Evolutionary conservation across 768 basidiomycete genomes (phyloP), one percentile per base, ranked within the genome.

Genomic region (Cubamyces sp.): DNA sequence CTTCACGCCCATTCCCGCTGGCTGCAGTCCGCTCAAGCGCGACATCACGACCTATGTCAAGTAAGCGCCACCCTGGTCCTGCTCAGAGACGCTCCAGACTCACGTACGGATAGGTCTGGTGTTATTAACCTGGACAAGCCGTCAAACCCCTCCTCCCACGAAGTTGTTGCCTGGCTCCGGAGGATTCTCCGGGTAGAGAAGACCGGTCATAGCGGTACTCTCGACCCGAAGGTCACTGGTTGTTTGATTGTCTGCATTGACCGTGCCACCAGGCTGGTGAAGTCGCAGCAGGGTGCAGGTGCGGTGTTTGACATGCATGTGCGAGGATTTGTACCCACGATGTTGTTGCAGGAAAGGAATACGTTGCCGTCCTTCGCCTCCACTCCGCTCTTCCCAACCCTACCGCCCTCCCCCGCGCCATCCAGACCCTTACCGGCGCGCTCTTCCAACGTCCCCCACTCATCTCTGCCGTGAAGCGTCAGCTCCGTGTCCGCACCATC

Each of bases 101-200:
- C 14, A 11, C 4, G 34, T 34, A n/a, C 18, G 3, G 6, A n/a
- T 66, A 96, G 94, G 81, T 94, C 96, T 68, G 97, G 97, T 68
- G 93, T 98, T 55, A 99, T 99, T 75, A 99, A 99, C 79, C 83
- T 99, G 67, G 97, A 99, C 85, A 99, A 99, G 73, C 97, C 97
- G 23, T 98, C 96, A 34, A 99, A 98, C 77, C 96, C 96, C 3
- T 97, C 96, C 18, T 96, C 96, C 5, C 97, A 99, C 76, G 97
- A 99, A 81, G 97, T 99, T 56, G 97, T 99, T 67, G 97, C 97
- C 16, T 99, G 97, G 97, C 78, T 99, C 65, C 85, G 96, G 69
- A 87, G 97, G n/a, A 99, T 99, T 66, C 76, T 99, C 56, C 88
- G 96, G 21, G 94, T 91, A 25, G 97, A 98, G 76, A 98, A 99